Evolutionary conservation across 768 basidiomycete genomes (phyloP).

Genomic region (Terana coerulea): DNA sequence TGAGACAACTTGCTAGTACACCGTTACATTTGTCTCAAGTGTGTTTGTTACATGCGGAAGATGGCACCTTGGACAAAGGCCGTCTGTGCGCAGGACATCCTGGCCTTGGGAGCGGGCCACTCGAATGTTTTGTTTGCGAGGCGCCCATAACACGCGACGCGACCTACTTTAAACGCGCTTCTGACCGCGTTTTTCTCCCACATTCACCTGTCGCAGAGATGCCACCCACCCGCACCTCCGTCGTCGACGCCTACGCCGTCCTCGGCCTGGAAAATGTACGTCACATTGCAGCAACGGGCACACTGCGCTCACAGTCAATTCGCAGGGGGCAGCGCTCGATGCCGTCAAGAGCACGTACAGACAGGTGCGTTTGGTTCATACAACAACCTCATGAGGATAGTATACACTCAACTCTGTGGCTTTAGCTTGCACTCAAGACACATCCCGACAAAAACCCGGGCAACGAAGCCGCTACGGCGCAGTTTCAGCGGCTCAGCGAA

Average conservation of each 20-base stretch:
- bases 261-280: slow-evolving; percentile 56
- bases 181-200: slow-evolving; percentile 12
- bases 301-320: neutral
- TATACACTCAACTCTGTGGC: too few relatives aligned
- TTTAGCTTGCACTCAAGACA: slow-evolving; percentile 56
- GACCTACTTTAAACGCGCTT: slow-evolving; percentile 3
- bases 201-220: slow-evolving; percentile 21
- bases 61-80: too few relatives aligned
- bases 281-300: neutral
- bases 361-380: slow-evolving; percentile 40
- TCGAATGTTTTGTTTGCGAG: too few relatives aligned
- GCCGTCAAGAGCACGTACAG: slow-evolving; percentile 67
- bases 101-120: too few relatives aligned
- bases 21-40: too few relatives aligned
- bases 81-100: too few relatives aligned
- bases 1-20: too few relatives aligned
- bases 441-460: slow-evolving; percentile 78
- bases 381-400: neutral
- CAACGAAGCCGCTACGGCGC: slow-evolving; percentile 58
- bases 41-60: too few relatives aligned
- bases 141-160: slow-evolving; percentile 14
- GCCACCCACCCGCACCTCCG: slow-evolving; percentile 30
- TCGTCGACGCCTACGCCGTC: slow-evolving; percentile 35
- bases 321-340: slow-evolving; percentile 58
- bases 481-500: slow-evolving; percentile 67